A percentile compares a stretch with the other conserved stretches of the same genome.
Conservation (phyloP, 2,329 filamentous ascomycete species). For the Fusarium keratoplasticum region DNA sequence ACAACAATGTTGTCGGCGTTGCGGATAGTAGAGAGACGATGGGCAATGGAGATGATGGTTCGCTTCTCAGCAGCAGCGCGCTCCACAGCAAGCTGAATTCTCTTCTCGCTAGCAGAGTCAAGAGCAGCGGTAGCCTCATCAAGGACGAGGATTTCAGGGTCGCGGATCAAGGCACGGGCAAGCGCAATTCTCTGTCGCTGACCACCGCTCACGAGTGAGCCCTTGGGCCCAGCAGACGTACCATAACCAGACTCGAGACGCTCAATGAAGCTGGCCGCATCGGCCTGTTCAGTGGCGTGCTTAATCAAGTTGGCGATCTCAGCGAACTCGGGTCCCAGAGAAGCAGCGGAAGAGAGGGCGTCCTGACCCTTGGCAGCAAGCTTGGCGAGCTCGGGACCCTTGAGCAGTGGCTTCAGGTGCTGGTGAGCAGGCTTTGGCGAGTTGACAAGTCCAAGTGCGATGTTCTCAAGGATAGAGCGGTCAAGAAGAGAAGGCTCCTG, state of each 20-base stretch:
- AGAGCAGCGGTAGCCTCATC: constrained; percentile 72
- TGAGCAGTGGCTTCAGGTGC: constrained; percentile 57
- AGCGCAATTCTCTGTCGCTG: constrained; percentile 70
- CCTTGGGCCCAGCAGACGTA: constrained; percentile 64
- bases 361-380: constrained; percentile 63
- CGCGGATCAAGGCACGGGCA: constrained; percentile 66
- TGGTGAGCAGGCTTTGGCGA: constrained; percentile 53
- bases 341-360: constrained; percentile 57
- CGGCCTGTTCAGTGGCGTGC: constrained; percentile 67
- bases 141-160: constrained; percentile 67
- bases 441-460: constrained; percentile 55
- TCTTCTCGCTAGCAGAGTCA: constrained; percentile 67
- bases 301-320: constrained; percentile 63
- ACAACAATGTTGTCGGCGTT: constrained; percentile 76
- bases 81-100: constrained; percentile 63
- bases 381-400: constrained; percentile 60
- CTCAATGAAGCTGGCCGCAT: constrained; percentile 67
- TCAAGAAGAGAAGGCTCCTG: constrained; percentile 58
- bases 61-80: constrained; percentile 58
- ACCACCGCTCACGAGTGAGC: constrained; percentile 68
- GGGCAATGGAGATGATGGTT: constrained; percentile 75
- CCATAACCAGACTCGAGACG: constrained; percentile 64
- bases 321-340: constrained; percentile 51
- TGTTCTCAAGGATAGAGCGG: constrained; percentile 62
- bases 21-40: constrained; percentile 69